Conservation (phyloP, 345 rosid species). For the Rhizophora mangle region DNA sequence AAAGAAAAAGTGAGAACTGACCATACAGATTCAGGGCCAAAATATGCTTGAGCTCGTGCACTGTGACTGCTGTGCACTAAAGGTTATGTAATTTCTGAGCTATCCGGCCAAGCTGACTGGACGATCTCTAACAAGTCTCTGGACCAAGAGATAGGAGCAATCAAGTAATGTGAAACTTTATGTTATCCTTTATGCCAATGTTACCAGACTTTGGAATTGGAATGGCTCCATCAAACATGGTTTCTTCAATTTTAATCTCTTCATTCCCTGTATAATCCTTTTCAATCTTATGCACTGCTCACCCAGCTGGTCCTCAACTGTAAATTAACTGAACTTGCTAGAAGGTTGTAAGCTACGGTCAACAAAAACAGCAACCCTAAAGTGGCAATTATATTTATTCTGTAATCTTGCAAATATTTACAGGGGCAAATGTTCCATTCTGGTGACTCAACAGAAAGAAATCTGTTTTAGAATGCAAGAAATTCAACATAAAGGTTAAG, state of each 20-base stretch:
- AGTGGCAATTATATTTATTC: too few relatives aligned
- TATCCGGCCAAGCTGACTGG: slow-evolving; percentile 83
- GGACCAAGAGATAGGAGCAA: slow-evolving; percentile 61
- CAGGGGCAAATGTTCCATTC: too few relatives aligned
- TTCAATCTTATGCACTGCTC: too few relatives aligned
- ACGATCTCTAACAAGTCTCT: slow-evolving; percentile 56
- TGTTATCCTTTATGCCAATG: slow-evolving; percentile 27
- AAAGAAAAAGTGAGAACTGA: slow-evolving; percentile 5
- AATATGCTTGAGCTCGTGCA: slow-evolving; percentile 31
- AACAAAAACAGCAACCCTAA: neutral
- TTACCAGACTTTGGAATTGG: slow-evolving; percentile 39
- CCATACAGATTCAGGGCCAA: slow-evolving; percentile 73
- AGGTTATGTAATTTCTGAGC: slow-evolving; percentile 53
- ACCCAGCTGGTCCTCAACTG: too few relatives aligned
- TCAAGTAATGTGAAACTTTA: slow-evolving; percentile 60
- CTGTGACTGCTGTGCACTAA: slow-evolving; percentile 36
- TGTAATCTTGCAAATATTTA: too few relatives aligned
- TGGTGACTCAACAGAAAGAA: too few relatives aligned
- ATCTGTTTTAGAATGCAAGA: too few relatives aligned
- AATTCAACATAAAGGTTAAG: too few relatives aligned
- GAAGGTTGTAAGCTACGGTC: slow-evolving; percentile 37
- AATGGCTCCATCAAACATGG: slow-evolving; percentile 74
- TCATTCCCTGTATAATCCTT: slow-evolving; percentile 23
- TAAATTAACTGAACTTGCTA: slow-evolving; percentile 24
- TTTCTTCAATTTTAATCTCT: slow-evolving; percentile 73